Evolutionary conservation across 31 red algal species (phyloP).

Genomic region (Asparagopsis taxiformis): DNA sequence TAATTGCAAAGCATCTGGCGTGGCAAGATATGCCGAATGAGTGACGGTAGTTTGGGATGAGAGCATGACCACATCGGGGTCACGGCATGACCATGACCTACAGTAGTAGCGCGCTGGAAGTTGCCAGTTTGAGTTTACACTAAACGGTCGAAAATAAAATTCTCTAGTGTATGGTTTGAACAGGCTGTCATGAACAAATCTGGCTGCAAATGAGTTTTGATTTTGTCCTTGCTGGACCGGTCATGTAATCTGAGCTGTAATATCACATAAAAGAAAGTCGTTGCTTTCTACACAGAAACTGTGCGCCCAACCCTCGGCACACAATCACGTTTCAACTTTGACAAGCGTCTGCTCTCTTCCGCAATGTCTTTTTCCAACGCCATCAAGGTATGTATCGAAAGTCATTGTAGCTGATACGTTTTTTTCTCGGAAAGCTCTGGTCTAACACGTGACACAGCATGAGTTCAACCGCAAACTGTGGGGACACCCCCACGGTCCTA

Average conservation of each 20-base stretch:
- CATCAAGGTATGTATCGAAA: conserved; percentile 5
- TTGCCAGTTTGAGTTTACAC: too few relatives aligned
- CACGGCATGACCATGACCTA: too few relatives aligned
- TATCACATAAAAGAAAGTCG: too few relatives aligned
- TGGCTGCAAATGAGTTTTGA: too few relatives aligned
- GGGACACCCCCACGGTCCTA: neutral
- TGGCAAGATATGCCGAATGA: neutral
- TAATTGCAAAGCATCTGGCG: neutral
- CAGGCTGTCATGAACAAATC: too few relatives aligned
- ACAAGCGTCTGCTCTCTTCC: neutral
- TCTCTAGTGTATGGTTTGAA: too few relatives aligned
- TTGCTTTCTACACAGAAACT: neutral
- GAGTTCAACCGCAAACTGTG: neutral
- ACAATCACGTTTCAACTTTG: neutral
- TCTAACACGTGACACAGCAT: neutral
- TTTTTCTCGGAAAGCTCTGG: neutral
- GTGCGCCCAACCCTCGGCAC: neutral
- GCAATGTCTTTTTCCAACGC: conserved; percentile 2
- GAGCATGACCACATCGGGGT: too few relatives aligned
- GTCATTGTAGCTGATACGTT: neutral
- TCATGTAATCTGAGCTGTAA: too few relatives aligned
- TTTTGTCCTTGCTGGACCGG: too few relatives aligned
- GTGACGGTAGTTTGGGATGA: too few relatives aligned
- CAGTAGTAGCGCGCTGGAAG: too few relatives aligned
- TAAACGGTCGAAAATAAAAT: too few relatives aligned